Base-by-base conservation (phyloP, 2,329 filamentous ascomycete genomes). In the Akanthomyces muscarius region DNA sequence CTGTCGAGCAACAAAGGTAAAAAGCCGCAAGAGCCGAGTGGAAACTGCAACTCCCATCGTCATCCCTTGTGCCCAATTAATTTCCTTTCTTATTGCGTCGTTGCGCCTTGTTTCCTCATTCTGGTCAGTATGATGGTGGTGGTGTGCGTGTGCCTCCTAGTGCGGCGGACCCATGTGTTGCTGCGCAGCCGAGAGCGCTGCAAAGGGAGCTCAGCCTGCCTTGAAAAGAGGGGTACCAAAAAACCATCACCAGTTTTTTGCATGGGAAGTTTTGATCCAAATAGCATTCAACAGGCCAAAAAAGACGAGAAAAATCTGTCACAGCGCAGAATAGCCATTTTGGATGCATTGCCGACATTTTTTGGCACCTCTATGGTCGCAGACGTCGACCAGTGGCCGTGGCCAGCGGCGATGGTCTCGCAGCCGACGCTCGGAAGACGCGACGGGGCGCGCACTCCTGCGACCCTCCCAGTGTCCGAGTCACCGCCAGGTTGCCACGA, bases 401-500 rank as follows among this genome's bases (percentile, higher is more conserved):
- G 54, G 61, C 16, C 64, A 67, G 73, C 65, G 64, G 71, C 72
- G 74, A 72, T 75, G 76, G 74, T 68, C 72, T 74, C 71, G 69
- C 68, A 71, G 73, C 74, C 76, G 68, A 75, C 76, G 70, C 71
- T 69, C 68, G 75, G 74, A 72, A 76, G 75, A 78, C 78, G 77
- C 77, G 78, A 75, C 74, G 53, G 71, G 74, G 71, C 75, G 75
- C 75, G 75, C 72, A 73, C 65, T 71, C 72, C 74, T 70, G 73
- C 70, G 72, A 72, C 69, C 68, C 69, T 68, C 68, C 67, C 71
- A 71, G 69, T 59, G 65, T 67, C 71, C 66, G 65, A 65, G 69
- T 67, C 66, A 65, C 70, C 75, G 72, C 76, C 74, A 78, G 71
- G 70, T 73, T 70, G 69, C 70, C 77, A 74, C 77, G 77, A 75